Conservation (phyloP, 768 basidiomycete genomes). For the Rubroboletus pulcherrimus region DNA sequence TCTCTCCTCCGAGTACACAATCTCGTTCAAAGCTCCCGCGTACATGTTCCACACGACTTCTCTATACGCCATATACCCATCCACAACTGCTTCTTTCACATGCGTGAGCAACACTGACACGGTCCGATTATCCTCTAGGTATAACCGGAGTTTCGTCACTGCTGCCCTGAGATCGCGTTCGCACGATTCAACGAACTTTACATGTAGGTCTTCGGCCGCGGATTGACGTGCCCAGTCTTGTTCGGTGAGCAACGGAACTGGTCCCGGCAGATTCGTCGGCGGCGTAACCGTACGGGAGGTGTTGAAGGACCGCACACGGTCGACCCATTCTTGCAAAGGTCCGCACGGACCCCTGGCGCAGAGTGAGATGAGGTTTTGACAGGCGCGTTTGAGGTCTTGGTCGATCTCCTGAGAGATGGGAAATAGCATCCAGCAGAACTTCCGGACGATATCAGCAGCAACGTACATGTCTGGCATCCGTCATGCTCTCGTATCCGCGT, state of each 20-base stretch:
- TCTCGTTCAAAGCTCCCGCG: conserved; percentile 33
- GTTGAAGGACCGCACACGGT: conserved; percentile 41
- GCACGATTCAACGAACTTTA: conserved; percentile 51
- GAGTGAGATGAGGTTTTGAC: conserved; percentile 75
- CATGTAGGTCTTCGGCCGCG: conserved; percentile 47
- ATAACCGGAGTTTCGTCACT: conserved; percentile 63
- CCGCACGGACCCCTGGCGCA: conserved; percentile 56
- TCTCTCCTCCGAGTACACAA: conserved; percentile 32
- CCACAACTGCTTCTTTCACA: conserved; percentile 67
- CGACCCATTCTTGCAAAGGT: conserved; percentile 62
- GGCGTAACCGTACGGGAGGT: conserved; percentile 18
- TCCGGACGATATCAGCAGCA: background rate
- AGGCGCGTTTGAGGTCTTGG: conserved; percentile 75
- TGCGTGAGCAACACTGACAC: conserved; percentile 76
- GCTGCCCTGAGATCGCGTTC: conserved; percentile 52
- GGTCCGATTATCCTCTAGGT: conserved; percentile 78
- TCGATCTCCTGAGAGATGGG: conserved; percentile 69
- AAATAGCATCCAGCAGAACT: background rate
- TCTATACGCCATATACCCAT: conserved; percentile 71
- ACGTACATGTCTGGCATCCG: conserved; percentile 70
- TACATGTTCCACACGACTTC: conserved; percentile 55
- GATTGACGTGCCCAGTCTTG: conserved; percentile 53
- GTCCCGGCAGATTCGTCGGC: conserved; percentile 15
- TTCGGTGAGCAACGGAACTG: conserved; percentile 28
- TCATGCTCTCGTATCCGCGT: conserved; percentile 55